Evolutionary conservation across 73 alveolate species (phyloP), one percentile per base, ranked within the genome.

Genomic region (Tetrahymena thermophila): DNA sequence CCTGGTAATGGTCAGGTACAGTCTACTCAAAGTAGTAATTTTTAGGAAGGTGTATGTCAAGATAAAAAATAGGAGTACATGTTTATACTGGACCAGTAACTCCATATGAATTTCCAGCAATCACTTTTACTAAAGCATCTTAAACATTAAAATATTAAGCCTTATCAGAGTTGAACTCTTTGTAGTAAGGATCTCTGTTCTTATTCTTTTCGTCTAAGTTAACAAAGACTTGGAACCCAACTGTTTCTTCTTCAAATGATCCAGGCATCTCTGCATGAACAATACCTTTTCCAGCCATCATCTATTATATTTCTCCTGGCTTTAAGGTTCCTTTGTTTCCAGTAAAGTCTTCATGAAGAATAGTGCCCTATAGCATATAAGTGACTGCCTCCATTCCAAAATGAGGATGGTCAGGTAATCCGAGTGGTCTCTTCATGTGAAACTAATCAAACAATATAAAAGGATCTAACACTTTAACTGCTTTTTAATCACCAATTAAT

Each of bases 281-380:
- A 10, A 97, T 97, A 19, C 98, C 98, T 84, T 94, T 96, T 37
- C 98, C 98, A 14, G 98, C 98, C 21, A 97, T 97, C 98, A 97
- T 97, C 98, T 97, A 97, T 71, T 97, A 85, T 19, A 96, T 85
- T 44, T 94, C 98, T 55, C 98, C 98, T 37, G 96, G 94, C 37
- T 95, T 97, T 17, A 96, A 58, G 34, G 58, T 84, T 4, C 44
- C 44, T 40, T 40, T 40, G 44, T 40, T 40, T 40, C 44, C 44
- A 7, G 44, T 40, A 40, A 40, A 40, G 10, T 40, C 9, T 40
- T 40, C 15, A 8, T 40, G 44, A 40, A 40, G 44, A 9, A 40
- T 40, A 8, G 44, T 40, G 15, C 44, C 44, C 44, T 40, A 40
- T 0, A 40, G 44, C 44, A 40, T 40, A 40, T 40, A 40, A 40